Conservation (phyloP, 192 early-diverging fungal genomes). For the Martensiomyces pterosporus region DNA sequence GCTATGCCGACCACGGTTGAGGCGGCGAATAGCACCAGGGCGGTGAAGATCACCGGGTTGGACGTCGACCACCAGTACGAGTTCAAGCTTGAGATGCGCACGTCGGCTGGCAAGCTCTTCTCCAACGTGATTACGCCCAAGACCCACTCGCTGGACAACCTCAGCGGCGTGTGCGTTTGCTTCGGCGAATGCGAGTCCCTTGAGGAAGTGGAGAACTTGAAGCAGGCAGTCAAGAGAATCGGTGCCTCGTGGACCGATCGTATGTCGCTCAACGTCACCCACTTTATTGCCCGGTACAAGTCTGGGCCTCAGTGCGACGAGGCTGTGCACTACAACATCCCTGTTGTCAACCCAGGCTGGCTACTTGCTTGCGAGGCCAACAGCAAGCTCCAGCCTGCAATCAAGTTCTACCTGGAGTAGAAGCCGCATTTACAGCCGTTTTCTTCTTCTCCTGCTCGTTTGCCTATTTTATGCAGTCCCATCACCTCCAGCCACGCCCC, state of each 20-base stretch:
- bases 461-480: too few species aligned
- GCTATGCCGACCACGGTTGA: constrained; percentile 40
- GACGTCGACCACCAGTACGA: constrained; percentile 89
- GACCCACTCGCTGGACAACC: constrained; percentile 94
- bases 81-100: constrained; percentile 85
- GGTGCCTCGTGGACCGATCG: constrained; percentile 85
- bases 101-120: constrained; percentile 79
- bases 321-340: constrained; percentile 86
- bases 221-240: constrained; percentile 71
- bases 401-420: constrained; percentile 38
- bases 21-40: constrained; percentile 20
- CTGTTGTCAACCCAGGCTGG: constrained; percentile 94
- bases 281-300: constrained; percentile 81
- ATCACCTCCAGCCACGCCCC: too few species aligned
- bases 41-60: constrained; percentile 81
- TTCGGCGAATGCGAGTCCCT: constrained; percentile 88
- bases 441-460: too few species aligned
- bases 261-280: constrained; percentile 84
- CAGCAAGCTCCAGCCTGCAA: constrained; percentile 78
- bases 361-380: constrained; percentile 85
- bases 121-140: constrained; percentile 71
- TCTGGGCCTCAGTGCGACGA: constrained; percentile 84
- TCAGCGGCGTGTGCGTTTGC: constrained; percentile 94
- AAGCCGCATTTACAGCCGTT: too few species aligned
- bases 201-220: constrained; percentile 69